Base-by-base conservation (phyloP, 202 grass and related monocot species). In the Elaeis oleifera region DNA sequence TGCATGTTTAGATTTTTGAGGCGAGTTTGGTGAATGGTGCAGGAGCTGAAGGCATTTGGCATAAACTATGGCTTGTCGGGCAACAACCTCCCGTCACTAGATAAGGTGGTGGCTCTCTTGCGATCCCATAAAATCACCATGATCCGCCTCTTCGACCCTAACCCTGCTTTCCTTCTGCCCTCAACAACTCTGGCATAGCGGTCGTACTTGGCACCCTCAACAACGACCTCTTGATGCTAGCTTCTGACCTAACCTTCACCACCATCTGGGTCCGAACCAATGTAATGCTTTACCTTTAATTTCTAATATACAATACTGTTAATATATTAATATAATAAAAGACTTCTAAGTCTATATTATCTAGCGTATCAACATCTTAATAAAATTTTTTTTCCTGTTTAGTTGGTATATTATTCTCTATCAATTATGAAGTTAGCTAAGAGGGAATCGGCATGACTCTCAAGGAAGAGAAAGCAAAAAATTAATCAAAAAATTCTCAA, bases 41-140 rank as follows among this genome's bases (percentile, higher is more conserved):
- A 44, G 36, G 36, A 44, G 36, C 36, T 13, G 9, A 9, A 44
- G 9, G 3, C 5, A 88, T 95, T 51, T 27, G 90, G 90, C 0
- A 60, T 95, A 48, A 90, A 86, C 80, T 89, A 90, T 23, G 90
- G 86, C 32, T 84, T 95, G 90, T 72, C 73, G 57, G 86, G 39
- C 4, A 64, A 84, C 78, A 73, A 95, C 62, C 72, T 95, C 14
- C 86, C 83, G 3, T 3, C 74, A 14, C 61, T 74, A 9, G 61
- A 51, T 18, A 58, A 69, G 3, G 90, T 95, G 5, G 49, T 95
- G 9, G 14, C 48, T 36, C 72, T 95, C 57, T 95, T 66, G 69
- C 63, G 68, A 17, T 48, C 66, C 3, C 31, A 76, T 48, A 61
- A 72, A 53, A 82, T 95, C 74, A 52, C 6, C 0, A 24, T 50